Conservation (phyloP, 192 early-diverging fungal genomes). For the Cladochytrium replicatum region DNA sequence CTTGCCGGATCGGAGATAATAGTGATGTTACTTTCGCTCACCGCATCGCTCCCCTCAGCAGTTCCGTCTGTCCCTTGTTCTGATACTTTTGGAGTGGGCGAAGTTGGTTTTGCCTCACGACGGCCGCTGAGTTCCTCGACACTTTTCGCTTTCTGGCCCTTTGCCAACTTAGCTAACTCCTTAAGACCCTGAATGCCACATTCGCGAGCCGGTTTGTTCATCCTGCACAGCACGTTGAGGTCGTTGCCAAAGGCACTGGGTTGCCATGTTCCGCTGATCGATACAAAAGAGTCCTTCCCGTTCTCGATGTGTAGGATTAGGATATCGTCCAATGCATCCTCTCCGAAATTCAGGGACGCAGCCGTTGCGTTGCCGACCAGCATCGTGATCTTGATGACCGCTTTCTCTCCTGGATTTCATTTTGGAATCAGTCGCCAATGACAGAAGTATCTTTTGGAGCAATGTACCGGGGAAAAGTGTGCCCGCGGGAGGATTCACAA, state of each 20-base stretch:
- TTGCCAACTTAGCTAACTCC: constrained; percentile 1
- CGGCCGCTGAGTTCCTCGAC: constrained; percentile 7
- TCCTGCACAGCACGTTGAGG: constrained; percentile 49
- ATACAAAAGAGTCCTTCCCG: constrained; percentile 77
- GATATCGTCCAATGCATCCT: constrained; percentile 58
- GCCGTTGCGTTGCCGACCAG: constrained; percentile 40
- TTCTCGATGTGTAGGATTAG: constrained; percentile 73
- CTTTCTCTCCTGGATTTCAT: constrained; percentile 38
- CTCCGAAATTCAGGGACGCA: constrained; percentile 42
- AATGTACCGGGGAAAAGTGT: constrained; percentile 62
- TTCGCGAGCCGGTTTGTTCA: constrained; percentile 38
- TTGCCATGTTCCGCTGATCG: constrained; percentile 57
- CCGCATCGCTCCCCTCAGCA: too few relatives aligned
- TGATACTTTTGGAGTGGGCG: too few relatives aligned
- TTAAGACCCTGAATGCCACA: constrained; percentile 5
- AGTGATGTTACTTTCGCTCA: too few relatives aligned
- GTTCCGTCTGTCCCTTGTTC: too few relatives aligned
- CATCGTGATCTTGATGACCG: constrained; percentile 47
- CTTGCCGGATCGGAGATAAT: too few relatives aligned
- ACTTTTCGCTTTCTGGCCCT: constrained; percentile 1
- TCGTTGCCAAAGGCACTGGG: constrained; percentile 66
- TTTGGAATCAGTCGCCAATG: not conserved
- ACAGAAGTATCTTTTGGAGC: not conserved
- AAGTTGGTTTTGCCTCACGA: too few relatives aligned
- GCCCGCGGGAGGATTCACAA: constrained; percentile 51